These are phyloP conservation scores for Tuber aestivum DNA, from an alignment of 495 filamentous ascomycete species.

Conservation along the genomic window DNA sequence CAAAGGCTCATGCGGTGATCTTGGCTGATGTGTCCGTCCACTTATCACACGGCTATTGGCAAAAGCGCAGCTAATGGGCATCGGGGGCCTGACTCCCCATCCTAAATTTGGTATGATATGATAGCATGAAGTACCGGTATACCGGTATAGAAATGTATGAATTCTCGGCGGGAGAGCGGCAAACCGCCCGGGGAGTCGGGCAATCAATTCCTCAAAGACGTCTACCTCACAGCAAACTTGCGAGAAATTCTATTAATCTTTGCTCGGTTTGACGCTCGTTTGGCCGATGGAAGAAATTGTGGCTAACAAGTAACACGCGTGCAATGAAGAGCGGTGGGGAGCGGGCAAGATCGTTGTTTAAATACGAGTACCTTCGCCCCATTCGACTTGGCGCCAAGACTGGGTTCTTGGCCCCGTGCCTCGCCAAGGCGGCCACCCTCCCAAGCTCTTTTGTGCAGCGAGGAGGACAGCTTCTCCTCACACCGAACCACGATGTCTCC, in stretches of 20 bases:
- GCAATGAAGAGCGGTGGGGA: conserved; percentile 20
- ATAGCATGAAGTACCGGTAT: too few relatives aligned
- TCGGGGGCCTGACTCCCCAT: neutral
- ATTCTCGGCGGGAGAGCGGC: neutral
- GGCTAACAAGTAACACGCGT: conserved; percentile 43
- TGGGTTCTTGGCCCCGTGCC: neutral
- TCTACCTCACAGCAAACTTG: conserved; percentile 18
- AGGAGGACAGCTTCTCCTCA: neutral
- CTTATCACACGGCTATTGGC: neutral
- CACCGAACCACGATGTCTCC: conserved; percentile 6
- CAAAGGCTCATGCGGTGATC: neutral
- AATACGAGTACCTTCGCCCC: neutral
- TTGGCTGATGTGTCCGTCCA: neutral
- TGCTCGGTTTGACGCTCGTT: conserved; percentile 43
- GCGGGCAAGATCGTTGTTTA: neutral
- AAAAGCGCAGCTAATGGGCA: neutral
- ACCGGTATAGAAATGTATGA: neutral
- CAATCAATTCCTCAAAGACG: neutral
- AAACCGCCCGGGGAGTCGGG: neutral
- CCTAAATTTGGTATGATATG: too few relatives aligned
- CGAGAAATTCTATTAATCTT: conserved; percentile 28
- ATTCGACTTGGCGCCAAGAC: neutral
- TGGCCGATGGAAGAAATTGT: conserved; percentile 35
- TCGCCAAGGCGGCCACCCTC: neutral
- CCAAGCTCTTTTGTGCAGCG: neutral